These are phyloP conservation scores for Marasmius fiardii DNA, from an alignment of 1,284 basidiomycete genomes.

Conservation along the genomic window DNA sequence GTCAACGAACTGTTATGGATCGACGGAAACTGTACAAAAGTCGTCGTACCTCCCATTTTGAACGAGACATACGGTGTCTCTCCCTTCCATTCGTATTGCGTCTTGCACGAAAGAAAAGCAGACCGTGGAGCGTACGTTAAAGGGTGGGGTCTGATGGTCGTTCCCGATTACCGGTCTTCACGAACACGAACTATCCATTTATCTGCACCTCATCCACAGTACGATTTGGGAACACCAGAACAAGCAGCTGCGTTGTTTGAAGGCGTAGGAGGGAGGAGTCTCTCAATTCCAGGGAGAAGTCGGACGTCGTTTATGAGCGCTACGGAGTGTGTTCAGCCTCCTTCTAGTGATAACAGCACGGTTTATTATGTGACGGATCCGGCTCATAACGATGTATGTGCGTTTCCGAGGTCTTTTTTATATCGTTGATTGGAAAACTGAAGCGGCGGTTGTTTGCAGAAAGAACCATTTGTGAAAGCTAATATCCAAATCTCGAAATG, in stretches of 20 bases:
- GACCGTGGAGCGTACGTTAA: constrained; percentile 25
- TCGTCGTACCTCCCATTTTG: constrained; percentile 26
- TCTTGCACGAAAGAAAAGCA: constrained; percentile 29
- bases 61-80: constrained; percentile 18
- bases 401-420: too few relatives aligned
- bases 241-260: constrained; percentile 38
- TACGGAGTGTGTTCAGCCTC: constrained; percentile 23
- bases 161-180: constrained; percentile 23
- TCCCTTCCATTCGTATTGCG: constrained; percentile 31
- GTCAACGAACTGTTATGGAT: constrained; percentile 28
- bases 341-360: constrained; percentile 4
- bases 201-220: constrained; percentile 39
- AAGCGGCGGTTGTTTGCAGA: too few relatives aligned
- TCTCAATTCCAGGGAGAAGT: constrained; percentile 36
- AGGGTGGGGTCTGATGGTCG: constrained; percentile 40
- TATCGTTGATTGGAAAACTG: too few relatives aligned
- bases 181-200: constrained; percentile 24
- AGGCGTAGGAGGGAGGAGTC: constrained; percentile 30
- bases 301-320: constrained; percentile 27
- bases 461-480: constrained; percentile 33
- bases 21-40: constrained; percentile 29
- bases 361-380: constrained; percentile 40
- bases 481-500: constrained; percentile 31
- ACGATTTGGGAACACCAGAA: constrained; percentile 31
- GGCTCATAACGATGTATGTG: constrained; percentile 35